phyloP scores from a whole-genome alignment of 2,329 filamentous ascomycete genomes.

The Xylariaceae sp. region DNA sequence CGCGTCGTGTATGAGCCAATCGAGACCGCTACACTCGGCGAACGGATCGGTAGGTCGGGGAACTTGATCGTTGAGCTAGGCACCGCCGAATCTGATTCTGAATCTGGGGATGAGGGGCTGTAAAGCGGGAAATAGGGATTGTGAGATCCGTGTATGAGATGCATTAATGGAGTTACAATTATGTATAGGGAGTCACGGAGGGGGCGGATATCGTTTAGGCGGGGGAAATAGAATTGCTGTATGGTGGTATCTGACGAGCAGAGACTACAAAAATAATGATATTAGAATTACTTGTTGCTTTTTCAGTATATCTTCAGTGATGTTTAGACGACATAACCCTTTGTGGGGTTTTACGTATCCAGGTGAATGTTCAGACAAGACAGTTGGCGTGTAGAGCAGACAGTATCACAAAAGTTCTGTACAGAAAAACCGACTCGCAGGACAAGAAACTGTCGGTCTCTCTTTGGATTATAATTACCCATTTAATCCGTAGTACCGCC shows the following conservation, averaged over 20 bases:
- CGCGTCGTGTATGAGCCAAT: constrained; percentile 79
- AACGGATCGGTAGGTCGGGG: constrained; percentile 80
- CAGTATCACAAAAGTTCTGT: neutral
- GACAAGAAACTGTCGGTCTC: neutral
- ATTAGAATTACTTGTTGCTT: no score
- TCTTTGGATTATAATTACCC: neutral
- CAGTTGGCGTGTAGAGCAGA: no score
- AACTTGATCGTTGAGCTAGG: constrained; percentile 83
- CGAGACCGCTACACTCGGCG: constrained; percentile 68
- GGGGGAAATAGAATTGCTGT: neutral
- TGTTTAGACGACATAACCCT: no score
- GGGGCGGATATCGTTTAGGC: neutral
- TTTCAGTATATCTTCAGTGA: no score
- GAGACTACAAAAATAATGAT: neutral
- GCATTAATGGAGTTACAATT: constrained; percentile 13
- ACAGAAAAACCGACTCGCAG: neutral
- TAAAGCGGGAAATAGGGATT: neutral
- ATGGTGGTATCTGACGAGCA: neutral
- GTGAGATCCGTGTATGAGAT: neutral
- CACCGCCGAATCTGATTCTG: constrained; percentile 57
- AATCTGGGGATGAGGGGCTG: constrained; percentile 45
- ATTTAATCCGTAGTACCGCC: neutral
- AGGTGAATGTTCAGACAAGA: no score
- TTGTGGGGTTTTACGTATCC: no score
- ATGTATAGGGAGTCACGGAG: neutral